Evolutionary conservation across 1,139 yeast species (phyloP).

Genomic region (Hanseniaspora uvarum): DNA sequence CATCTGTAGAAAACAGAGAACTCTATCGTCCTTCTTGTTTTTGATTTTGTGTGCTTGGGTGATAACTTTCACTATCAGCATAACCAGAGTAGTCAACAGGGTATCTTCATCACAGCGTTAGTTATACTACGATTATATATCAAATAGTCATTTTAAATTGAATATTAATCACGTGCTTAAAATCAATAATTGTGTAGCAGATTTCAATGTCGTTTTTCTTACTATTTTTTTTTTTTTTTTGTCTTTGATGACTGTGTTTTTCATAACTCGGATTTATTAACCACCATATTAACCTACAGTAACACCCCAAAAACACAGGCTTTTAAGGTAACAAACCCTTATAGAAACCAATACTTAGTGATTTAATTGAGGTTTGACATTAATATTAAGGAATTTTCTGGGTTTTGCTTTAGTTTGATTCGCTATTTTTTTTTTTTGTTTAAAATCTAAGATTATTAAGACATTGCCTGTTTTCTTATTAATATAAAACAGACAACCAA

Average conservation of each 20-base stretch:
- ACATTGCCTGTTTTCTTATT: no score
- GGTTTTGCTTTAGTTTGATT: no score
- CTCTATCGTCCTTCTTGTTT: conserved; percentile 68
- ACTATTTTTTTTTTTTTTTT: background rate
- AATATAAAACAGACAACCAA: no score
- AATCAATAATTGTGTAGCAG: background rate
- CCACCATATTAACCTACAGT: no score
- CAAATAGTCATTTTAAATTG: background rate
- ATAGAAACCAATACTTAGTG: background rate
- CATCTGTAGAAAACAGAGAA: conserved; percentile 72
- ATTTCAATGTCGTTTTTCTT: background rate
- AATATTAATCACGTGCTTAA: no score
- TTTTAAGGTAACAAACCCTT: background rate
- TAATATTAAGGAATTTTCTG: background rate
- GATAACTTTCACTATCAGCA: conserved; percentile 69
- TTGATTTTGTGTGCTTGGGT: conserved; percentile 75
- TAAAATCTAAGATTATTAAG: no score
- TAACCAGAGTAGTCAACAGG: conserved; percentile 70
- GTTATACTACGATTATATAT: background rate
- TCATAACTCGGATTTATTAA: background rate
- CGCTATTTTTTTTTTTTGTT: background rate
- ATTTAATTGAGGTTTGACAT: background rate
- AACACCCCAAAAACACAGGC: background rate
- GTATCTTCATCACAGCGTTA: conserved; percentile 31
- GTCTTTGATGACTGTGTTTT: background rate